These are phyloP conservation scores for Exophiala xenobiotica DNA, from an alignment of 2,329 filamentous ascomycete species.

Conservation along the genomic window DNA sequence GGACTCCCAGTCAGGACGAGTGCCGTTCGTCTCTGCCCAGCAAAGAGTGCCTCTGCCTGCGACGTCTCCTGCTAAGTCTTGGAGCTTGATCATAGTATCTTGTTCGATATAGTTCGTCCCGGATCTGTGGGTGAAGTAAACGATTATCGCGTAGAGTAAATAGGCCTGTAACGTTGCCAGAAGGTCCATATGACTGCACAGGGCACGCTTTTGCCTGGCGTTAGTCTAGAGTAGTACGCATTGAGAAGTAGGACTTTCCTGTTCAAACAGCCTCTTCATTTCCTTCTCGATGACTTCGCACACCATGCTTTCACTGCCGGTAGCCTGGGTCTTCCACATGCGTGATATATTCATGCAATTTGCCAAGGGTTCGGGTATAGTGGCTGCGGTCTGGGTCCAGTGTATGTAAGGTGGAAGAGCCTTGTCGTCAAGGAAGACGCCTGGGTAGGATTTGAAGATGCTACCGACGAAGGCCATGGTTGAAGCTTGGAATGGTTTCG, in stretches of 20 bases:
- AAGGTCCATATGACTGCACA: constrained; percentile 33
- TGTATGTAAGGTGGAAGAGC: constrained; percentile 49
- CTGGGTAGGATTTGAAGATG: constrained; percentile 48
- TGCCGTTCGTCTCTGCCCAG: constrained; percentile 40
- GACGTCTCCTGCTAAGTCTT: constrained; percentile 49
- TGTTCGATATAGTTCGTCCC: constrained; percentile 38
- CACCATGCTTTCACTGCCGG: constrained; percentile 37
- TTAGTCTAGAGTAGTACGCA: background rate
- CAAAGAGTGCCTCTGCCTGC: constrained; percentile 47
- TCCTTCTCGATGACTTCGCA: constrained; percentile 41
- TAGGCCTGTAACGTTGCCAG: constrained; percentile 55
- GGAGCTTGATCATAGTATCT: constrained; percentile 50
- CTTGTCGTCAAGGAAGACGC: constrained; percentile 39
- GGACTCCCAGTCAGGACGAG: constrained; percentile 51
- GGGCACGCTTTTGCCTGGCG: background rate
- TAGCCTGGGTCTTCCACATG: constrained; percentile 40
- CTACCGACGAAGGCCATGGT: constrained; percentile 43
- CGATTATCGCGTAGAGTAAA: constrained; percentile 52
- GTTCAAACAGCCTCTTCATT: constrained; percentile 42
- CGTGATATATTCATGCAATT: constrained; percentile 45
- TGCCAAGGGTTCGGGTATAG: constrained; percentile 37
- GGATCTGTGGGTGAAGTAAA: constrained; percentile 45
- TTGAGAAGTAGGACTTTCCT: constrained; percentile 5
- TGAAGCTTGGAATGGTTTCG: constrained; percentile 43
- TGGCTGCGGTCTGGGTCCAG: constrained; percentile 35